These are phyloP conservation scores for Fusarium dlaminii DNA, from an alignment of 2,329 filamentous ascomycete species.

Conservation along the genomic window DNA sequence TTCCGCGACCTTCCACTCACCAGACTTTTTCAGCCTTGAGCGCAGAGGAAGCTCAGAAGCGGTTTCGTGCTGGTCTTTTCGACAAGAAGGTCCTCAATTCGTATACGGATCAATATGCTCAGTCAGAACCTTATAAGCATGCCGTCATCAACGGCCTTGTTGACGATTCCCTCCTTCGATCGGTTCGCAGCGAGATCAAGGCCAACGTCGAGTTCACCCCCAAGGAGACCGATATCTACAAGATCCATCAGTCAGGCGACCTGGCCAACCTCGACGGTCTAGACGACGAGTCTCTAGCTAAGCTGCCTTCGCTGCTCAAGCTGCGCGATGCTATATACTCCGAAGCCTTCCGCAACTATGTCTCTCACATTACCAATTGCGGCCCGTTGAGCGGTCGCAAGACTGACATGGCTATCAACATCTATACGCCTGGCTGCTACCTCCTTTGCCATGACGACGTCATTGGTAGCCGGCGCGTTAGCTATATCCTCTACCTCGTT, in stretches of 20 bases:
- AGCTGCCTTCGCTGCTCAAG: slow-evolving; percentile 86
- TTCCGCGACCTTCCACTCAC: slow-evolving; percentile 26
- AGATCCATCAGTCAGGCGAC: slow-evolving; percentile 98
- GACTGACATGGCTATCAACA: slow-evolving; percentile 99
- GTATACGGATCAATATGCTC: slow-evolving; percentile 70
- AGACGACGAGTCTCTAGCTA: slow-evolving; percentile 83
- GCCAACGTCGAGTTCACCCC: slow-evolving; percentile 94
- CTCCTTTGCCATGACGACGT: slow-evolving; percentile 98
- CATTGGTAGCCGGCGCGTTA: slow-evolving; percentile 94
- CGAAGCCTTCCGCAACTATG: slow-evolving; percentile 85
- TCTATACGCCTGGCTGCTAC: slow-evolving; percentile 96
- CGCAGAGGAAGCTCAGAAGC: slow-evolving; percentile 60
- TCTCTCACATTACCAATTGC: slow-evolving; percentile 85
- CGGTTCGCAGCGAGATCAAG: slow-evolving; percentile 88
- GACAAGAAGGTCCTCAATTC: slow-evolving; percentile 64
- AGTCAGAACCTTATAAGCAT: slow-evolving; percentile 84
- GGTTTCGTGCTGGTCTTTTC: slow-evolving; percentile 75
- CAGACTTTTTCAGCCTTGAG: slow-evolving; percentile 53
- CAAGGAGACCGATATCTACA: slow-evolving; percentile 99
- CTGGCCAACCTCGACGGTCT: slow-evolving; percentile 96
- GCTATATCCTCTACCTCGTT: slow-evolving; percentile 96
- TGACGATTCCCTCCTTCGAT: slow-evolving; percentile 81
- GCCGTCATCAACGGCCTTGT: slow-evolving; percentile 87
- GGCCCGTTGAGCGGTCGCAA: slow-evolving; percentile 90
- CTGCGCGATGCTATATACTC: slow-evolving; percentile 97